Conservation (phyloP, 2,329 filamentous ascomycete species). For the Fusarium decemcellulare region DNA sequence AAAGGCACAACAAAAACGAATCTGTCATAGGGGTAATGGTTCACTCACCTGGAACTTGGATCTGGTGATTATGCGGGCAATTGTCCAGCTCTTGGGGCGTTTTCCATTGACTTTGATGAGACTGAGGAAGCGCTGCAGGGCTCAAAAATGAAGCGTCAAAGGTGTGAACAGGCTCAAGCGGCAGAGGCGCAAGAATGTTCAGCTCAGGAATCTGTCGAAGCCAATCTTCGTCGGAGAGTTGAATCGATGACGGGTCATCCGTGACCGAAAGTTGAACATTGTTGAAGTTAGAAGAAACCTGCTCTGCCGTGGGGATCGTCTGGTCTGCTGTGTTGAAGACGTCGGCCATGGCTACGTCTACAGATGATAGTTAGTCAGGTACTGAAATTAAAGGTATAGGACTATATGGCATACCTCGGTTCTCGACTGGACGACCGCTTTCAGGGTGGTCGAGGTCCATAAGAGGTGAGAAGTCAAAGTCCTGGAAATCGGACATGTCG, state of each 20-base stretch:
- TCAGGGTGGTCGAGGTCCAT: background rate
- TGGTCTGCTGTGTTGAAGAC: background rate
- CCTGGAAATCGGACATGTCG: background rate
- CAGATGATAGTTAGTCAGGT: background rate
- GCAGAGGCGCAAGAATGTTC: conserved; percentile 1
- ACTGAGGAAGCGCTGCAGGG: background rate
- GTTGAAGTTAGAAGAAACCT: background rate
- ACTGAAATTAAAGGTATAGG: background rate
- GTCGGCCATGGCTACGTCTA: background rate
- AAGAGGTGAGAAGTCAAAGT: background rate
- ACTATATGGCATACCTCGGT: background rate
- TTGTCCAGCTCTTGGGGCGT: background rate
- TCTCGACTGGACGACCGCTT: background rate
- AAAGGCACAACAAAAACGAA: too few relatives aligned
- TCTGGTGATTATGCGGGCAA: background rate
- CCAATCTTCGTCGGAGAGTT: conserved; percentile 1
- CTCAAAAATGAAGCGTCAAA: background rate
- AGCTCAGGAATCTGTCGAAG: background rate
- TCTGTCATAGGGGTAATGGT: background rate
- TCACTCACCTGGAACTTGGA: background rate
- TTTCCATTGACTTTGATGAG: background rate
- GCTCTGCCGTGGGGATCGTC: background rate
- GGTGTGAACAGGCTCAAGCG: background rate
- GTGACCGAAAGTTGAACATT: background rate
- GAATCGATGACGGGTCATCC: background rate